phyloP scores from a whole-genome alignment of 805 yeast genomes.

The Kodamaea restingae region DNA sequence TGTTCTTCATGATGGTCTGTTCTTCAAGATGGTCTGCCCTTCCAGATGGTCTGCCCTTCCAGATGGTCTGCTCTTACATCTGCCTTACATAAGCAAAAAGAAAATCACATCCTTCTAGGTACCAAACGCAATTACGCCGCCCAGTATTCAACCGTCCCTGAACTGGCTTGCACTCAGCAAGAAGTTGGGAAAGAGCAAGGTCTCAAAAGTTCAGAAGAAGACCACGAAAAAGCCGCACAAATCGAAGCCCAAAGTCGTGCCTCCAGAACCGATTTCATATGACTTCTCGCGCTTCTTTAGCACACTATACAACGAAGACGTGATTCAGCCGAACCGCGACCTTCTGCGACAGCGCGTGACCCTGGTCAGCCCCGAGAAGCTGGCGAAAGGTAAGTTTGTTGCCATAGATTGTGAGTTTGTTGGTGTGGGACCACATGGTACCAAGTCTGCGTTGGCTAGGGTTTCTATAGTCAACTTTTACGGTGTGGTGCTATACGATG shows the following conservation, averaged over 20 bases:
- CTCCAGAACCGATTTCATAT: neutral
- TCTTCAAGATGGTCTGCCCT: too few relatives aligned
- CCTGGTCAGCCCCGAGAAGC: neutral
- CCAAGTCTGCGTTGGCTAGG: conserved; percentile 71
- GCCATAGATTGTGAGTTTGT: conserved; percentile 95
- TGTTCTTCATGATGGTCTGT: too few relatives aligned
- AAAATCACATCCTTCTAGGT: too few relatives aligned
- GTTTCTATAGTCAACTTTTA: conserved; percentile 82
- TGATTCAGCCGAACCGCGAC: neutral
- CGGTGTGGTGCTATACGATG: conserved; percentile 69
- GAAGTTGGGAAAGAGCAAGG: conserved; percentile 7
- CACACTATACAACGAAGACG: neutral
- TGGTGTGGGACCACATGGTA: conserved; percentile 77
- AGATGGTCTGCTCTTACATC: too few relatives aligned
- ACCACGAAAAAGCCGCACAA: neutral
- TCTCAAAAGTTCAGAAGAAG: neutral
- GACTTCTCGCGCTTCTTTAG: neutral
- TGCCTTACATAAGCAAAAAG: too few relatives aligned
- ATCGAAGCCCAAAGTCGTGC: neutral
- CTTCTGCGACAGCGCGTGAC: neutral
- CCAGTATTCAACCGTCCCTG: conserved; percentile 14
- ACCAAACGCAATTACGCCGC: too few relatives aligned
- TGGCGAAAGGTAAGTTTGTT: conserved; percentile 62
- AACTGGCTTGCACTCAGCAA: conserved; percentile 20
- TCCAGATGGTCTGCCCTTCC: too few relatives aligned